These are phyloP conservation scores for Hypoxylon rickii DNA, from an alignment of 495 filamentous ascomycete species.

Conservation along the genomic window DNA sequence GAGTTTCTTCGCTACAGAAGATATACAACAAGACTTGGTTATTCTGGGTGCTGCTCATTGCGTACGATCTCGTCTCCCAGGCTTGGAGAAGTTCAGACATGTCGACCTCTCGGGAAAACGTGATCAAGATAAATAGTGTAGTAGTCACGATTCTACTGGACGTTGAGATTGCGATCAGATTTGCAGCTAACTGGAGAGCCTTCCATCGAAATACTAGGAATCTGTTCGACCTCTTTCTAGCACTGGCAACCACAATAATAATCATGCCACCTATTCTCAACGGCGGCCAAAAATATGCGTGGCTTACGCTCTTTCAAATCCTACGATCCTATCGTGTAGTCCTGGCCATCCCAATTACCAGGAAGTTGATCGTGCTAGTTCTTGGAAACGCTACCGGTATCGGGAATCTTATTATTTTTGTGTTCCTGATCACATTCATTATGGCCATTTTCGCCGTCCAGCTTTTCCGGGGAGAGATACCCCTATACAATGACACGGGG, in stretches of 20 bases:
- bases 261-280: conserved; percentile 80
- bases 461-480: conserved; percentile 86
- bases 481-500: conserved; percentile 58
- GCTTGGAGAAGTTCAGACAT: conserved; percentile 76
- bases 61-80: conserved; percentile 75
- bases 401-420: conserved; percentile 91
- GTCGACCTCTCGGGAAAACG: conserved; percentile 54
- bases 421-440: conserved; percentile 93
- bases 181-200: conserved; percentile 74
- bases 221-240: conserved; percentile 78
- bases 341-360: conserved; percentile 82
- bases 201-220: conserved; percentile 77
- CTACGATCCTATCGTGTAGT: conserved; percentile 91
- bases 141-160: conserved; percentile 80
- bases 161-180: conserved; percentile 80
- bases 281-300: conserved; percentile 78
- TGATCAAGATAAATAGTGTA: conserved; percentile 68
- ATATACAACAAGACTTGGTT: conserved; percentile 72
- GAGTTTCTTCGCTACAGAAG: conserved; percentile 62
- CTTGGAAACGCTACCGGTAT: conserved; percentile 92
- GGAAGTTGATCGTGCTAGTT: conserved; percentile 82
- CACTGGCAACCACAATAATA: conserved; percentile 79
- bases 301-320: conserved; percentile 93
- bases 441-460: conserved; percentile 93
- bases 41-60: conserved; percentile 82